Conservation (phyloP, 768 basidiomycete species). For the Mycena crocata region DNA sequence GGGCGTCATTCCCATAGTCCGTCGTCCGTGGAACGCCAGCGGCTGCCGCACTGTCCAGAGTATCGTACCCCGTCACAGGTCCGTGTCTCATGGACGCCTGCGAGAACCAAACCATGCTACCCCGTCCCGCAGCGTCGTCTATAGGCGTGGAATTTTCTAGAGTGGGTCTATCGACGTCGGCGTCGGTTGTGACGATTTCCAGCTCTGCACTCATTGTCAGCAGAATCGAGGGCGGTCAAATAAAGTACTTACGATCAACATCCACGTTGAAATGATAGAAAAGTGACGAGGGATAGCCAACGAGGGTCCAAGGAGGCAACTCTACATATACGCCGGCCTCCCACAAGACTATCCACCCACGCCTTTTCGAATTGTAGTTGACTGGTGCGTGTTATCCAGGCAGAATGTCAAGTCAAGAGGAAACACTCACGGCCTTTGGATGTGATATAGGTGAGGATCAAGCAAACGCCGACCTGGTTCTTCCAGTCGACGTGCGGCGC, state of each 20-base stretch:
- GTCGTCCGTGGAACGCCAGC: too few species aligned
- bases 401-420: background rate
- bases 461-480: conserved; percentile 45
- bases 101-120: conserved; percentile 8
- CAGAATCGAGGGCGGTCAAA: background rate
- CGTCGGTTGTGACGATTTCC: background rate
- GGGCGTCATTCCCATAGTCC: too few species aligned
- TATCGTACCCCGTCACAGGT: background rate
- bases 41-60: too few species aligned
- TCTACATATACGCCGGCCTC: conserved; percentile 46
- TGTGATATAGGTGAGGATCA: conserved; percentile 38
- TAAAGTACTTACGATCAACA: conserved; percentile 32
- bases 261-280: conserved; percentile 49
- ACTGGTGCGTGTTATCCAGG: background rate
- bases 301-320: conserved; percentile 45
- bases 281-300: conserved; percentile 46
- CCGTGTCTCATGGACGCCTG: conserved; percentile 9
- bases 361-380: conserved; percentile 35
- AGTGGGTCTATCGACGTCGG: background rate
- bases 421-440: conserved; percentile 21
- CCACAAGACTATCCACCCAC: conserved; percentile 49
- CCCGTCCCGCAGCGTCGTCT: background rate
- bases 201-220: too few species aligned
- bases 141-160: background rate
- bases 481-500: conserved; percentile 43